These are phyloP conservation scores for Asterionellopsis glacialis DNA, from an alignment of 108 stramenopile genomes.

Conservation along the genomic window DNA sequence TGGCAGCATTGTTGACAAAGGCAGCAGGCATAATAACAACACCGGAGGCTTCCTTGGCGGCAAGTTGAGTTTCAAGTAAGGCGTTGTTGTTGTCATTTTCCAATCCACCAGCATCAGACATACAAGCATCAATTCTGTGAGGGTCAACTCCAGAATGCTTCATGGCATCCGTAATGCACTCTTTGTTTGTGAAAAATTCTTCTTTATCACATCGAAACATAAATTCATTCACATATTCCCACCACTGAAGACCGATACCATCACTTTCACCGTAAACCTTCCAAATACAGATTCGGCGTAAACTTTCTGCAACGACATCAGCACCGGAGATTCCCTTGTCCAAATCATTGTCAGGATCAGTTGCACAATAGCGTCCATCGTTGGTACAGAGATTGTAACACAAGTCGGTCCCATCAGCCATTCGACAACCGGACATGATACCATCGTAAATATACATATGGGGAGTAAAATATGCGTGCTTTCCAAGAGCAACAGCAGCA, in stretches of 20 bases:
- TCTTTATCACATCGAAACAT: conserved; percentile 51
- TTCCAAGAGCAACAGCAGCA: conserved; percentile 61
- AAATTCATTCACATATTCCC: conserved; percentile 84
- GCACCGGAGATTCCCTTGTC: conserved; percentile 83
- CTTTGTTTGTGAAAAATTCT: conserved; percentile 66
- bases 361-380: conserved; percentile 89
- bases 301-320: conserved; percentile 87
- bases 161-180: conserved; percentile 71
- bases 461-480: conserved; percentile 83
- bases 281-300: conserved; percentile 92
- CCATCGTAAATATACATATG: conserved; percentile 90
- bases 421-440: conserved; percentile 59
- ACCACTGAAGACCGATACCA: conserved; percentile 85
- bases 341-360: conserved; percentile 90
- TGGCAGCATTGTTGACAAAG: conserved; percentile 83
- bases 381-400: conserved; percentile 91
- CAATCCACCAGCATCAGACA: conserved; percentile 78
- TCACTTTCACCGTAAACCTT: conserved; percentile 70
- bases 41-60: conserved; percentile 45
- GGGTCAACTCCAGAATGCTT: conserved; percentile 58
- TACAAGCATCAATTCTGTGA: conserved; percentile 64
- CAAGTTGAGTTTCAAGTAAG: conserved; percentile 71
- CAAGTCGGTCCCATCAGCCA: conserved; percentile 48
- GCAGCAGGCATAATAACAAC: conserved; percentile 77
- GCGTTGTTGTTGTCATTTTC: conserved; percentile 45